These are phyloP conservation scores for Hanseniaspora pseudoguilliermondii DNA, from an alignment of 805 yeast genomes.

Conservation along the genomic window DNA sequence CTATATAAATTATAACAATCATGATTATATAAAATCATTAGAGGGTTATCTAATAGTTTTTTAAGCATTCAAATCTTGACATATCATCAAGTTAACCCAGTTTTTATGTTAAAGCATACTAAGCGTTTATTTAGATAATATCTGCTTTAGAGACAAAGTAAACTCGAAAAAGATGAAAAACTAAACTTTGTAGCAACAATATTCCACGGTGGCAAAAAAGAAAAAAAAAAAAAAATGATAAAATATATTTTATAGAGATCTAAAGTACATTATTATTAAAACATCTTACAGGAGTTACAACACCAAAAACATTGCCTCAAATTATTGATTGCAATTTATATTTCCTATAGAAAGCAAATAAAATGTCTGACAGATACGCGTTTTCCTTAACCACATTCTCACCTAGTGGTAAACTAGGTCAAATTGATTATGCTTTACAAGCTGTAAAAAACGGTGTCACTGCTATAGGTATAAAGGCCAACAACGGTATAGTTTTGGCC, in stretches of 20 bases:
- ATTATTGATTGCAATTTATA: background rate
- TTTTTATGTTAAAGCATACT: too few species aligned
- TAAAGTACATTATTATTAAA: too few species aligned
- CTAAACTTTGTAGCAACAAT: background rate
- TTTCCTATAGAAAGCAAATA: background rate
- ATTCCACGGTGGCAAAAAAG: constrained; percentile 15
- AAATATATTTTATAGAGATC: background rate
- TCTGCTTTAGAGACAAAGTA: too few species aligned
- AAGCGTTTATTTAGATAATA: too few species aligned
- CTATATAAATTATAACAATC: too few species aligned
- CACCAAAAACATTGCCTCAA: background rate
- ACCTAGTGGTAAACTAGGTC: constrained; percentile 96
- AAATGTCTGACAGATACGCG: constrained; percentile 95
- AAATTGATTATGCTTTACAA: constrained; percentile 92
- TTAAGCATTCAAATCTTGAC: too few species aligned
- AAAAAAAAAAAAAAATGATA: background rate
- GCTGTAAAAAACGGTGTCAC: constrained; percentile 98
- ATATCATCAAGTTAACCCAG: too few species aligned
- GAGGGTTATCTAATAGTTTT: too few species aligned
- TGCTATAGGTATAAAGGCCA: constrained; percentile 84
- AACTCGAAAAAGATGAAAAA: background rate
- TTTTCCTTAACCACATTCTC: constrained; percentile 95
- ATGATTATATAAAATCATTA: too few species aligned
- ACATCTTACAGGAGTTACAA: background rate
- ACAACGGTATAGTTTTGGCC: constrained; percentile 92